These are phyloP conservation scores for Candida vaughaniae DNA, from an alignment of 805 yeast genomes.

Conservation along the genomic window DNA sequence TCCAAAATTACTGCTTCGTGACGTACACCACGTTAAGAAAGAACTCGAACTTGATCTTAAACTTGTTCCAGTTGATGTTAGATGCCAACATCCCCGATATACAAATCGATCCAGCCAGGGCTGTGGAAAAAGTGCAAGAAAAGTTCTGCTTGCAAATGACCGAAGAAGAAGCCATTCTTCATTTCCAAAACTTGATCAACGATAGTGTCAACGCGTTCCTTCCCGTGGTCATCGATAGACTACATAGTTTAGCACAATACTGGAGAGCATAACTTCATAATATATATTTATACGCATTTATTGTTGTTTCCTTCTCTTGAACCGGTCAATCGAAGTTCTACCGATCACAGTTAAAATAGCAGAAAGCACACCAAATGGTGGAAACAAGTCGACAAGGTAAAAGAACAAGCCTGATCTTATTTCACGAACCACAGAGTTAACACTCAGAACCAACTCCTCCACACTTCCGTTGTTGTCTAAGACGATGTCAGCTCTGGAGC, in stretches of 20 bases:
- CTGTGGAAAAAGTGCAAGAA: constrained; percentile 88
- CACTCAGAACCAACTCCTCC: constrained; percentile 19
- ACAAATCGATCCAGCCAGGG: constrained; percentile 77
- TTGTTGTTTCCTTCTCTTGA: constrained; percentile 9
- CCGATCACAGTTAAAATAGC: constrained; percentile 21
- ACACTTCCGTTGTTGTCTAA: constrained; percentile 55
- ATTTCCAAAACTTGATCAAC: constrained; percentile 90
- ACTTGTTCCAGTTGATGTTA: constrained; percentile 89
- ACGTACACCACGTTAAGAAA: constrained; percentile 88
- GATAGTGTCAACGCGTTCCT: constrained; percentile 91
- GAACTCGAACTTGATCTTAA: constrained; percentile 84
- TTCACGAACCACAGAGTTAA: constrained; percentile 22
- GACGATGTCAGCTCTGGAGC: constrained; percentile 59
- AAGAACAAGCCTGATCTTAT: constrained; percentile 24
- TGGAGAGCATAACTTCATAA: constrained; percentile 57
- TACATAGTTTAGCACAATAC: constrained; percentile 95
- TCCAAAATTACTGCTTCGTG: constrained; percentile 91
- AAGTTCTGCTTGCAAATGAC: constrained; percentile 90
- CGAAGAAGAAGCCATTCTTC: constrained; percentile 93
- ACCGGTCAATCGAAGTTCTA: constrained; percentile 19
- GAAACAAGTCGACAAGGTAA: constrained; percentile 23
- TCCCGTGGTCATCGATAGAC: constrained; percentile 92
- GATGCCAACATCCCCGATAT: constrained; percentile 92
- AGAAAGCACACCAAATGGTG: constrained; percentile 25
- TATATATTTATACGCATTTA: neutral